These are phyloP conservation scores for Alternaria hordeiaustralica DNA, from an alignment of 2,329 filamentous ascomycete species.

Conservation along the genomic window DNA sequence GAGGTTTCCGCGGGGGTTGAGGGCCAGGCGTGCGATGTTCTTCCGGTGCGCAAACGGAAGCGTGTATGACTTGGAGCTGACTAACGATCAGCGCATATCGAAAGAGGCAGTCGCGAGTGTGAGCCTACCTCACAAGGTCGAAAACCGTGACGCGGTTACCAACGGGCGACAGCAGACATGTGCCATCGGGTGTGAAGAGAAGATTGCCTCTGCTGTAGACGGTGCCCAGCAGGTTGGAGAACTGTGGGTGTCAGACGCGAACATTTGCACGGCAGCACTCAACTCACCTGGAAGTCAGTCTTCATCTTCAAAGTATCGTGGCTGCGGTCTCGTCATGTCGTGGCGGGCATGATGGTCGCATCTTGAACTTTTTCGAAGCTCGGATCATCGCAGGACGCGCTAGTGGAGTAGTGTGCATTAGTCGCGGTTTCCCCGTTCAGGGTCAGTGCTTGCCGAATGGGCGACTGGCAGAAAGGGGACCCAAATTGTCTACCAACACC, in stretches of 20 bases:
- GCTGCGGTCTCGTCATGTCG: constrained; percentile 19
- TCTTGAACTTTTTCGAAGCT: constrained; percentile 44
- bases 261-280: not conserved
- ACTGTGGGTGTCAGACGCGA: constrained; percentile 65
- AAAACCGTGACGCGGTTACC: constrained; percentile 96
- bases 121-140: constrained; percentile 87
- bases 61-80: constrained; percentile 84
- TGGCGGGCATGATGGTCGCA: constrained; percentile 28
- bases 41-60: constrained; percentile 91
- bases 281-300: constrained; percentile 91
- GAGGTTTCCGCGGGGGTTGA: constrained; percentile 89
- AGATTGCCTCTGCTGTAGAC: constrained; percentile 98
- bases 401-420: constrained; percentile 28
- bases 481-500: constrained; percentile 43
- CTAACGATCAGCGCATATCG: constrained; percentile 2
- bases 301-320: constrained; percentile 70
- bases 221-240: constrained; percentile 96
- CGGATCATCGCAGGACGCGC: constrained; percentile 10
- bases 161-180: constrained; percentile 92
- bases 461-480: constrained; percentile 48
- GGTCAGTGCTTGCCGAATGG: constrained; percentile 48
- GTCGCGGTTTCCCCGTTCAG: constrained; percentile 45
- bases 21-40: constrained; percentile 86
- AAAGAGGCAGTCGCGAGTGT: too few species aligned
- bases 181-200: constrained; percentile 94